Evolutionary conservation across 1,284 basidiomycete genomes (phyloP), one percentile per base, ranked within the genome.

Genomic region (Amylostereum areolatum): DNA sequence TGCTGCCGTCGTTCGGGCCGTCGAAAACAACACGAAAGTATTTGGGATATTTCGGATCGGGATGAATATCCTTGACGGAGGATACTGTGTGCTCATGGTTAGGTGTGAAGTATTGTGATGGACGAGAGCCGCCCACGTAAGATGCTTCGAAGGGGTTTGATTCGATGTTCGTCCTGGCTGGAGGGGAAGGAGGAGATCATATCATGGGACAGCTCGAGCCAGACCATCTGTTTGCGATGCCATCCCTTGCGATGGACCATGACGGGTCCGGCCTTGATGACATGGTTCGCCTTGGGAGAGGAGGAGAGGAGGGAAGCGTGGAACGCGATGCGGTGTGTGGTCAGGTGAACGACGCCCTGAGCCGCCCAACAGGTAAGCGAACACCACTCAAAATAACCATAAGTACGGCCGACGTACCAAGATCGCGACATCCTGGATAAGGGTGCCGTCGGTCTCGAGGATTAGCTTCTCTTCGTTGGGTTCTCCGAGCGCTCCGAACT

Each of bases 331-430:
- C 83, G 74, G 60, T 85, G 81, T 2, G 79, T 81, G 0, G 83
- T 86, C 25, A 85, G 65, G 59, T 84, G 81, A 28, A 83, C 67
- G 46, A 80, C 78, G n/a, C 83, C 82, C 77, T 73, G 33, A 12
- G 27, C 18, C 18, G 18, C 18, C 18, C 18, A 34, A n/a, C 51
- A 46, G 9, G 32, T 47, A n/a, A 52, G 31, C 29, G 39, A 46
- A 37, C 32, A 42, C 44, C 24, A 47, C 8, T 5, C 11, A 34
- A 1, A 27, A 2, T 12, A 3, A 45, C 29, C 4, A 25, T 4
- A 44, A n/a, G 36, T 27, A 27, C 27, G 18, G n/a, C 31, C 25
- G 28, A 66, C 69, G 43, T 32, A 77, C 76, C 40, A 80, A 57
- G 45, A 80, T 68, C 46, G 75, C 66, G 25, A 80, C 72, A 46